A percentile compares a stretch with the other conserved stretches of the same genome.
These are phyloP conservation scores for Aspergillus caelatus DNA, from an alignment of 2,329 filamentous ascomycete species.

Conservation along the genomic window DNA sequence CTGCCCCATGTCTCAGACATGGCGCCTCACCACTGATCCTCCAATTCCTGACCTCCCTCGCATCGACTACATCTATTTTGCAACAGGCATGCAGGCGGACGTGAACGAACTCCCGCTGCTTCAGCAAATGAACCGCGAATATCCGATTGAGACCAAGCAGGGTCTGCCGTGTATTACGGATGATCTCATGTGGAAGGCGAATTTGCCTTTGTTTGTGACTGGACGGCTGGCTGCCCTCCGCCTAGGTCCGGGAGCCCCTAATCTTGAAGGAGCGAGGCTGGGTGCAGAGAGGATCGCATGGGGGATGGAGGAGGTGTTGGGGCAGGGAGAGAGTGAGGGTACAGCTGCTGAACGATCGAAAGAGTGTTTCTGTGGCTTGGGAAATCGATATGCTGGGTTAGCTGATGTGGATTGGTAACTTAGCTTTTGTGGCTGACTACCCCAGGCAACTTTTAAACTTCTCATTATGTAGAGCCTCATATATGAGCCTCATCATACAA, in stretches of 20 bases:
- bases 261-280: constrained; percentile 71
- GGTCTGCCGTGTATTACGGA: constrained; percentile 75
- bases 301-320: constrained; percentile 65
- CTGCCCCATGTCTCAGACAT: constrained; percentile 50
- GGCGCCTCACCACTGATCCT: constrained; percentile 58
- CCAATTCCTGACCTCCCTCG: constrained; percentile 51
- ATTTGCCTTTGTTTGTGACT: constrained; percentile 73
- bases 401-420: constrained; percentile 18
- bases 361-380: constrained; percentile 44
- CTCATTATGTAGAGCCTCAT: not conserved
- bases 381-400: constrained; percentile 42
- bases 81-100: constrained; percentile 71
- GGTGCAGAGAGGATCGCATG: constrained; percentile 75
- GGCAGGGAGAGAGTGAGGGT: constrained; percentile 23
- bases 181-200: constrained; percentile 73
- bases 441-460: not conserved
- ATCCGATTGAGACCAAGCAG: constrained; percentile 64
- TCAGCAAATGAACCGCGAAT: constrained; percentile 58
- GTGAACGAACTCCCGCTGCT: constrained; percentile 65
- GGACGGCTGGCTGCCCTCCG: constrained; percentile 69
- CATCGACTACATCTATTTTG: constrained; percentile 73
- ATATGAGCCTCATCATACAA: not conserved
- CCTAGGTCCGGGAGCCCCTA: constrained; percentile 72
- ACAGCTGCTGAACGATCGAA: constrained; percentile 29
- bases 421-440: constrained; percentile 4